phyloP scores from a whole-genome alignment of 2,329 filamentous ascomycete species.

The Botrytis sinoallii region DNA sequence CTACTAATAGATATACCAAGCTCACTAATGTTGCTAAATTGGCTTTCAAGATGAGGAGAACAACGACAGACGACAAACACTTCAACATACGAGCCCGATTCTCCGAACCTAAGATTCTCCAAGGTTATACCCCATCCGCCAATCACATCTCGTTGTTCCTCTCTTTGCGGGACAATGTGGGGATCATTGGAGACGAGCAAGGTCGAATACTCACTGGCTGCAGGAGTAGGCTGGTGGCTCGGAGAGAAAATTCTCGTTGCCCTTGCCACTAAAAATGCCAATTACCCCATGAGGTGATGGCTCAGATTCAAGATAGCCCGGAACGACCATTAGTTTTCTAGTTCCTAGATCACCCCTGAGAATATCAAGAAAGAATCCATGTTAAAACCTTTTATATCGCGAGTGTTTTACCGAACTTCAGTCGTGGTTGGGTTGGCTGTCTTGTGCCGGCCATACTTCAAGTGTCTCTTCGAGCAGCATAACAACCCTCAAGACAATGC shows the following conservation, averaged over 20 bases:
- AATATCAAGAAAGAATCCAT: neutral
- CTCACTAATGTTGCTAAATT: neutral
- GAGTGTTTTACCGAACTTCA: neutral
- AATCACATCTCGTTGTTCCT: neutral
- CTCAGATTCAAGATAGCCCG: neutral
- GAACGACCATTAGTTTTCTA: neutral
- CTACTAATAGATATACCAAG: neutral
- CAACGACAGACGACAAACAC: neutral
- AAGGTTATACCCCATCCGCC: neutral
- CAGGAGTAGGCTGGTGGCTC: neutral
- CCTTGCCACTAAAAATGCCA: slow-evolving; percentile 6
- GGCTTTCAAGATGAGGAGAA: neutral
- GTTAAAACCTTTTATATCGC: neutral
- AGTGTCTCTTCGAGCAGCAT: neutral
- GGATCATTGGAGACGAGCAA: slow-evolving; percentile 1
- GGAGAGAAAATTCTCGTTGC: slow-evolving; percentile 6
- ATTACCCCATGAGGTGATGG: slow-evolving; percentile 6
- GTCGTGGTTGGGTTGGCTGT: neutral
- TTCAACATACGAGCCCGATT: neutral
- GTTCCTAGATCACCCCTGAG: neutral
- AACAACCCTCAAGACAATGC: neutral
- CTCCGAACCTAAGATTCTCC: neutral
- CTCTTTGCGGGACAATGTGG: neutral
- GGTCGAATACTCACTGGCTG: neutral
- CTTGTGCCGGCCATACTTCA: neutral